phyloP scores from a whole-genome alignment of 371 early-diverging fungal genomes.

The Mucor circinelloides region DNA sequence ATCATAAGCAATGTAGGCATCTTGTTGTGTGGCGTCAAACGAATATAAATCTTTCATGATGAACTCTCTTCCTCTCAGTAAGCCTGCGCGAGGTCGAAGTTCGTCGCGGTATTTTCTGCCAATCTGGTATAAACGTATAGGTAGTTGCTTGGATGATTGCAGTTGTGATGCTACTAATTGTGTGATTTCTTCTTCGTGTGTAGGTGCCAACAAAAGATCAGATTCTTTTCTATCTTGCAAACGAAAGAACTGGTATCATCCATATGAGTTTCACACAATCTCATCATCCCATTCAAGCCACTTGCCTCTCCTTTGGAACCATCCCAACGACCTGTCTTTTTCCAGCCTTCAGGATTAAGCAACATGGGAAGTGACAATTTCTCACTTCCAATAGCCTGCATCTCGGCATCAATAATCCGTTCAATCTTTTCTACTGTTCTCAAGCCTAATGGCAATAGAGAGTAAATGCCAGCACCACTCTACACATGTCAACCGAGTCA shows the following conservation, averaged over 20 bases:
- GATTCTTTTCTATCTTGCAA: slow-evolving; percentile 78
- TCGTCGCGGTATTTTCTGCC: slow-evolving; percentile 88
- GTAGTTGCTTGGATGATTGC: slow-evolving; percentile 72
- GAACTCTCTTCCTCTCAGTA: slow-evolving; percentile 88
- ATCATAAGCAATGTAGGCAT: slow-evolving; percentile 75
- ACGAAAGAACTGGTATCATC: slow-evolving; percentile 63
- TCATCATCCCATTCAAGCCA: not conserved
- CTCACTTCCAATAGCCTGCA: slow-evolving; percentile 75
- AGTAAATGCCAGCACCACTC: slow-evolving; percentile 83
- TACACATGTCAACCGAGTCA: slow-evolving; percentile 15
- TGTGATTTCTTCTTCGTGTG: slow-evolving; percentile 94
- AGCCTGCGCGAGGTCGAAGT: slow-evolving; percentile 78
- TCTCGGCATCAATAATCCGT: slow-evolving; percentile 78
- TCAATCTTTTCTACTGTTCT: slow-evolving; percentile 76
- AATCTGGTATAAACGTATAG: slow-evolving; percentile 89
- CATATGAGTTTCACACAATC: not conserved
- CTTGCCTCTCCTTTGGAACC: slow-evolving; percentile 68
- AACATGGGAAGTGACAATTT: slow-evolving; percentile 76
- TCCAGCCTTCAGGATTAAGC: slow-evolving; percentile 73
- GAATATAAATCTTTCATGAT: slow-evolving; percentile 96
- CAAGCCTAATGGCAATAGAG: slow-evolving; percentile 79
- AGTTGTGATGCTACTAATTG: slow-evolving; percentile 69
- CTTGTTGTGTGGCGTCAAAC: slow-evolving; percentile 74
- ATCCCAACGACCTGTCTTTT: slow-evolving; percentile 79
- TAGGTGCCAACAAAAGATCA: slow-evolving; percentile 80